phyloP scores from a whole-genome alignment of 176 grass and related monocot species.

The Oryza coarctata region DNA sequence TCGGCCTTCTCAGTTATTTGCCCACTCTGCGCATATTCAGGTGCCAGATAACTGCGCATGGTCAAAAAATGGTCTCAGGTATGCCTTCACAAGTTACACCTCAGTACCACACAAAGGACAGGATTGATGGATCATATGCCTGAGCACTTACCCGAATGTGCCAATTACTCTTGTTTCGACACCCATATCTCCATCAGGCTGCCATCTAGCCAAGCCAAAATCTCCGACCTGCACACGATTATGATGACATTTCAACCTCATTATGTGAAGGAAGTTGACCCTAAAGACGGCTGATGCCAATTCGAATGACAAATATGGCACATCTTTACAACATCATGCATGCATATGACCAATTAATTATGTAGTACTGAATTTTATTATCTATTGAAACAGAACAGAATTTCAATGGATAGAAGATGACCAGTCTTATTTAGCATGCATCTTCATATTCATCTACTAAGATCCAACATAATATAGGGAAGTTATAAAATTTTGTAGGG shows the following conservation, averaged over 20 bases:
- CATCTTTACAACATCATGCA: not conserved
- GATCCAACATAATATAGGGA: not conserved
- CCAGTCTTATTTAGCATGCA: not conserved
- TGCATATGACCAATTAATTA: not conserved
- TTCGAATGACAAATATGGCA: not conserved
- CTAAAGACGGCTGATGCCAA: not conserved
- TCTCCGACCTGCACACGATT: constrained; percentile 67
- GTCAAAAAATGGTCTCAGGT: constrained; percentile 16
- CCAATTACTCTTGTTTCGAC: constrained; percentile 96
- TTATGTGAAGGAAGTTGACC: not conserved
- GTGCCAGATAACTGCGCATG: constrained; percentile 61
- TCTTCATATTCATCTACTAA: not conserved
- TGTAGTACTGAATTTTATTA: not conserved
- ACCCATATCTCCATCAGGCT: constrained; percentile 88
- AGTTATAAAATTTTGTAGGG: not conserved
- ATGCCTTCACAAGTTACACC: not conserved
- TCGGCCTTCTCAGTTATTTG: constrained; percentile 98
- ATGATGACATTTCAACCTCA: not conserved
- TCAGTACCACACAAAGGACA: not conserved
- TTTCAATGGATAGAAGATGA: not conserved
- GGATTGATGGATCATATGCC: not conserved
- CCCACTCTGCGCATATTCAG: constrained; percentile 87
- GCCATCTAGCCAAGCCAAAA: constrained; percentile 93
- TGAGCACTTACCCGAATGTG: constrained; percentile 66
- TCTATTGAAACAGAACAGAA: not conserved